These are phyloP conservation scores for Lasiodiplodia hormozganensis DNA, from an alignment of 2,329 filamentous ascomycete genomes.

Conservation along the genomic window DNA sequence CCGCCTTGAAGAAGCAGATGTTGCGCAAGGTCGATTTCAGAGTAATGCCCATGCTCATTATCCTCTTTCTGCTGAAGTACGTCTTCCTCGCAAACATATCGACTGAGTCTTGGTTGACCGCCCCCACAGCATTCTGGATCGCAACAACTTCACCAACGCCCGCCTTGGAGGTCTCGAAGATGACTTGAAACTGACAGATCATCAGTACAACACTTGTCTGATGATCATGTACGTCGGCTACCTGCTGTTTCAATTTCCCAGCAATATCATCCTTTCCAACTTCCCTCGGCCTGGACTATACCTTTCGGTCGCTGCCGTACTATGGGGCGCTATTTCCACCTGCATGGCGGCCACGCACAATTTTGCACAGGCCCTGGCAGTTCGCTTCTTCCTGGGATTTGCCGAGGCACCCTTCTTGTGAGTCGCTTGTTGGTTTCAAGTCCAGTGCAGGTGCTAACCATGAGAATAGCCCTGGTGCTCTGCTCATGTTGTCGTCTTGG, in stretches of 20 bases:
- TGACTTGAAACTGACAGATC: constrained; percentile 40
- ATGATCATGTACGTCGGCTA: constrained; percentile 36
- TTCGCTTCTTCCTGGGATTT: constrained; percentile 29
- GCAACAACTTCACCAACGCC: constrained; percentile 44
- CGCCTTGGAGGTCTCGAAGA: constrained; percentile 43
- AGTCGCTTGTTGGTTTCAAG: constrained; percentile 14
- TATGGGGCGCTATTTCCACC: constrained; percentile 26
- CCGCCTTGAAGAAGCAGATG: constrained; percentile 35
- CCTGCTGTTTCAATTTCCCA: constrained; percentile 37
- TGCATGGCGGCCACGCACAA: constrained; percentile 18
- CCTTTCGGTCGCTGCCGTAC: constrained; percentile 22
- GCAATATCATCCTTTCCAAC: constrained; percentile 31
- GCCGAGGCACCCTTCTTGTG: constrained; percentile 27
- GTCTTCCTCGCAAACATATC: constrained; percentile 16
- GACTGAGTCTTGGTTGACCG: constrained; percentile 12
- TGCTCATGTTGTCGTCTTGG: constrained; percentile 61
- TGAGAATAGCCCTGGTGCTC: constrained; percentile 45
- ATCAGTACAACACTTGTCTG: constrained; percentile 39
- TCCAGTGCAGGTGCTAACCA: not conserved
- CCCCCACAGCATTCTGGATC: constrained; percentile 9
- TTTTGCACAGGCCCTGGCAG: not conserved
- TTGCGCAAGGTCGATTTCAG: constrained; percentile 39
- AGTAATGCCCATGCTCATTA: constrained; percentile 38
- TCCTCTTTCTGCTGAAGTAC: constrained; percentile 40
- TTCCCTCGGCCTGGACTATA: constrained; percentile 28